Evolutionary conservation across 2,329 filamentous ascomycete species (phyloP).

Genomic region (Dactylellina sp.): DNA sequence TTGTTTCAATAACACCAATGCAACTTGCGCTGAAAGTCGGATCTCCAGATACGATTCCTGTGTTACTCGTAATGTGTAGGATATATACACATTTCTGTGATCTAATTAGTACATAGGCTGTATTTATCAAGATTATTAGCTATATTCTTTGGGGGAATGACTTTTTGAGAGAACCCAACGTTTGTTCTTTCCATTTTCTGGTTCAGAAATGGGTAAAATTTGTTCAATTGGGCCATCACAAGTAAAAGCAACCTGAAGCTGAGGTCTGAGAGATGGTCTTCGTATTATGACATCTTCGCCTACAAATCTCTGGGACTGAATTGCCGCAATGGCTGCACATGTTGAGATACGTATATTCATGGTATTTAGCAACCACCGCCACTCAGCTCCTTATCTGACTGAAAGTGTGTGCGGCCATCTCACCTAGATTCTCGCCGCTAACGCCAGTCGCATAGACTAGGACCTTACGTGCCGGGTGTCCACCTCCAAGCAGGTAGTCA

Average conservation of each 20-base stretch:
- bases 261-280: slow-evolving; percentile 35
- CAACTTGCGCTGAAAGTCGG: slow-evolving; percentile 22
- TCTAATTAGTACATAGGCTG: slow-evolving; percentile 37
- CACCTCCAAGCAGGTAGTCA: slow-evolving; percentile 25
- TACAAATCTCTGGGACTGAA: slow-evolving; percentile 21
- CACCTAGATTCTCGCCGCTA: slow-evolving; percentile 34
- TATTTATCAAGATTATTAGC: neutral
- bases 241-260: slow-evolving; percentile 21
- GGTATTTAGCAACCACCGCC: neutral
- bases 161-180: slow-evolving; percentile 11
- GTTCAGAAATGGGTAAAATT: slow-evolving; percentile 28
- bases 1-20: slow-evolving; percentile 23
- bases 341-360: neutral
- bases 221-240: slow-evolving; percentile 47
- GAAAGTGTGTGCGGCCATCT: neutral
- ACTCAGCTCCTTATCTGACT: neutral
- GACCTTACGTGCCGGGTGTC: slow-evolving; percentile 27
- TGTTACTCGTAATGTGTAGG: slow-evolving; percentile 23
- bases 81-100: slow-evolving; percentile 35
- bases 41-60: neutral
- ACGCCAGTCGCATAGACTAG: slow-evolving; percentile 38
- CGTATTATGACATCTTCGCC: slow-evolving; percentile 15
- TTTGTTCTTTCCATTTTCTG: slow-evolving; percentile 20
- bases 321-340: slow-evolving; percentile 11
- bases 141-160: neutral